Evolutionary conservation across 2,329 filamentous ascomycete genomes (phyloP), one percentile per base, ranked within the genome.

Genomic region (Endocalyx cinctus): DNA sequence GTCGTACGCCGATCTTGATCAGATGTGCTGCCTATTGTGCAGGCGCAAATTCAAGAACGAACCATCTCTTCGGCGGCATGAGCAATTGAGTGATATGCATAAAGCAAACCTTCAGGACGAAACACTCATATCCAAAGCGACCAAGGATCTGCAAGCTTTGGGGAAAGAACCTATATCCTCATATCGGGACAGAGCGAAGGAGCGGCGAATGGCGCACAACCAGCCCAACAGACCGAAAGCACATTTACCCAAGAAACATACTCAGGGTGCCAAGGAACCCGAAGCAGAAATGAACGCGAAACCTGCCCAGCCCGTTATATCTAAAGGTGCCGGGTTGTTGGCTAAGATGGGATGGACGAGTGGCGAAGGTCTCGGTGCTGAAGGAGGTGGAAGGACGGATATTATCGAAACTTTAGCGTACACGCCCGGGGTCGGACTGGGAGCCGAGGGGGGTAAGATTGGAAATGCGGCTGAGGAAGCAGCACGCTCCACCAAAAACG

Each of bases 321-420:
- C 76, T 22, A 84, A 82, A 55, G 80, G 81, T 10, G 78, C 78
- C 0, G 75, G 77, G 4, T 68, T 86, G 51, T 64, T 87, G 25
- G 76, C 78, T 25, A 86, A 85, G 64, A 83, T 84, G 76, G 82
- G 82, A 17, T 86, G 81, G 81, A 76, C 64, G 15, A 65, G 70
- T 1, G 82, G 82, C 7, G 67, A 72, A 36, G 81, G 82, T 0
- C 64, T 86, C 4, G 82, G 82, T 3, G 77, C 73, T 0, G 69
- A 73, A 28, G 77, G 76, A 5, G 69, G 70, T 5, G 82, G 82
- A 0, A 69, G 75, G 27, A 82, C 74, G 0, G 73, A 80, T 31
- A 77, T 77, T 4, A 75, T 86, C 34, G 69, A 72, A 18, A 79
- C 79, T 10, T 71, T 75, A 33, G 70, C 79, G 7, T 87, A 86